phyloP scores from a whole-genome alignment of 2,329 filamentous ascomycete genomes.

The Penicillium sp. region DNA sequence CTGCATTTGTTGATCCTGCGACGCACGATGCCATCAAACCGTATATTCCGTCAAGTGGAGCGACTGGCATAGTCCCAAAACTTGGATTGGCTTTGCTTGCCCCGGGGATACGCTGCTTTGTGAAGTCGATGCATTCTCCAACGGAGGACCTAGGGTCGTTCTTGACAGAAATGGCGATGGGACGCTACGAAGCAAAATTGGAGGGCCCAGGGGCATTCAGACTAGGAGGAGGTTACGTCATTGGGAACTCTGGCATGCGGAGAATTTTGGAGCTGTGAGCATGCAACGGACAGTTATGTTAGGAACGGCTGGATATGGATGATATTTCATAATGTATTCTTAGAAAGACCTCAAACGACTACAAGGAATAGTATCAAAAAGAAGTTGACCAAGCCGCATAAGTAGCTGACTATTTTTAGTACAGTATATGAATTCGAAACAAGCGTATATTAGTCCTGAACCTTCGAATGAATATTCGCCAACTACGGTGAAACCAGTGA shows the following conservation, averaged over 20 bases:
- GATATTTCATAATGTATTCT: neutral
- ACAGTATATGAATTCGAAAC: neutral
- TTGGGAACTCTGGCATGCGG: conserved; percentile 16
- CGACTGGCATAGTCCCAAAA: conserved; percentile 18
- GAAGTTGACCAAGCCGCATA: too few relatives aligned
- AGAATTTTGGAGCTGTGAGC: conserved; percentile 13
- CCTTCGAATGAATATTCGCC: neutral
- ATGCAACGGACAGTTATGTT: neutral
- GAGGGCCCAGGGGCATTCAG: conserved; percentile 11
- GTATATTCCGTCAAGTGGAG: conserved; percentile 25
- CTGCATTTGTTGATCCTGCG: conserved; percentile 56
- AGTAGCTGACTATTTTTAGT: neutral
- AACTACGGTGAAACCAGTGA: neutral
- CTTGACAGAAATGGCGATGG: conserved; percentile 47
- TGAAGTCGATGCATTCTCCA: conserved; percentile 32
- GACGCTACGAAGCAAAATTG: conserved; percentile 9
- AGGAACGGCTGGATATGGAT: neutral
- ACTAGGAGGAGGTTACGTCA: conserved; percentile 12
- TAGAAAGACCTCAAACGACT: too few relatives aligned
- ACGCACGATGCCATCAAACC: conserved; percentile 39
- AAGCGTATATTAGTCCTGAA: neutral
- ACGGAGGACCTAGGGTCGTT: conserved; percentile 49
- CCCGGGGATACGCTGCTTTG: conserved; percentile 17
- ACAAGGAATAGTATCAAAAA: too few relatives aligned
- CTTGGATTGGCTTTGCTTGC: conserved; percentile 21